Evolutionary conservation across 805 yeast genomes (phyloP), one percentile per base, ranked within the genome.

Genomic region (Wickerhamomyces alni): DNA sequence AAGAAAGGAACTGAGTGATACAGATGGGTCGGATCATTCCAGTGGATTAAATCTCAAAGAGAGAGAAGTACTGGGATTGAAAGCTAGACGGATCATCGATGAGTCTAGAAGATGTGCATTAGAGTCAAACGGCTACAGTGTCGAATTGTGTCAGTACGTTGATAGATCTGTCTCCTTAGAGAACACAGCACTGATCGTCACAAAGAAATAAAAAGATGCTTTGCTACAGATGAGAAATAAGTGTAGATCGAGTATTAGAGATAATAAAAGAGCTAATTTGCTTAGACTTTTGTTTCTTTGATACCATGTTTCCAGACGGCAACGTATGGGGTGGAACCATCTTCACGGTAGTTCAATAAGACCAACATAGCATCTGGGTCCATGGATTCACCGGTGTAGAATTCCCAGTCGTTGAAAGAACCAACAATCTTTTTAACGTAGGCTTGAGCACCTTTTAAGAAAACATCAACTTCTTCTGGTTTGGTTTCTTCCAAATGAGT

Each of bases 291-390:
- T 70, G 75, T 80, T 68, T 80, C 87, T 59, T 67, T 74, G 57
- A 86, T 81, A 80, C 99, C 99, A 74, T 93, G 99, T 77, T 91
- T 93, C 99, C 99, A 93, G 83, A 89, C 82, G 54, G 89, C 87
- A 63, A 91, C 93, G 75, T 66, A 93, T 65, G 99, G 99, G 58
- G 99, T 93, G 60, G 81, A 75, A 77, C 99, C 99, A 67, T 93
- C 98, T 77, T 93, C 99, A 75, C 99, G 94, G 88, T 91, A 93
- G 94, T 93, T 93, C 72, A 93, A 85, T 69, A 93, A 80, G 57
- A 88, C 87, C 65, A 93, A 73, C 99, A 93, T 93, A 58, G 83
- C 99, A 72, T 93, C 99, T 69, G 99, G 99, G 81, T 93, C 97
- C 99, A 93, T 93, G 66, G 96, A 85, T 77, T 91, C 98, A 78